phyloP scores from a whole-genome alignment of 2,329 filamentous ascomycete genomes.

The Xylaria sp. region DNA sequence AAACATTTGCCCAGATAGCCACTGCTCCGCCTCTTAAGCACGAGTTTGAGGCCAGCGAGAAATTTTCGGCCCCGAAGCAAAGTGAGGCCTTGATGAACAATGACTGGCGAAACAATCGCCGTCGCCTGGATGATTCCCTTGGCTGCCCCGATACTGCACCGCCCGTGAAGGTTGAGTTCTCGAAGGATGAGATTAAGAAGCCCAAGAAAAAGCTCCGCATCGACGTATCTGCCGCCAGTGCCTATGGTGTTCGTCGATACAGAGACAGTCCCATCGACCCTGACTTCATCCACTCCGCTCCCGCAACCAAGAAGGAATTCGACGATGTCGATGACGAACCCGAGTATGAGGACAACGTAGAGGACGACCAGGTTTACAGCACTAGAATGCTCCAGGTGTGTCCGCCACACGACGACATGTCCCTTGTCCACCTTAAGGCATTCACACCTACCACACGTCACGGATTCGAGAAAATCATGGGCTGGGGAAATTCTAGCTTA shows the following conservation, averaged over 20 bases:
- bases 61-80: background rate
- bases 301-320: slow-evolving; percentile 32
- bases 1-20: background rate
- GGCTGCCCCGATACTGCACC: slow-evolving; percentile 22
- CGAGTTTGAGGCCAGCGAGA: background rate
- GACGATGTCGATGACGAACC: slow-evolving; percentile 11
- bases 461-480: slow-evolving; percentile 18
- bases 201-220: slow-evolving; percentile 20
- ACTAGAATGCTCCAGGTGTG: background rate
- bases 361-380: background rate
- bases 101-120: slow-evolving; percentile 26
- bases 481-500: slow-evolving; percentile 9
- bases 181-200: slow-evolving; percentile 6
- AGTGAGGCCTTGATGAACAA: slow-evolving; percentile 17
- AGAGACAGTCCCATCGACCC: slow-evolving; percentile 27
- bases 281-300: slow-evolving; percentile 35
- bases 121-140: slow-evolving; percentile 1
- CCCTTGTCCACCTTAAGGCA: slow-evolving; percentile 20
- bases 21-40: slow-evolving; percentile 3
- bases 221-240: slow-evolving; percentile 19
- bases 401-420: background rate
- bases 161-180: slow-evolving; percentile 20
- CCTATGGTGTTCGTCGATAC: slow-evolving; percentile 20
- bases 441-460: slow-evolving; percentile 19
- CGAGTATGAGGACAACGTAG: slow-evolving; percentile 1